Evolutionary conservation across 169 alveolate species (phyloP), one percentile per base, ranked within the genome.

Genomic region (Cryptosporidium parvum): DNA sequence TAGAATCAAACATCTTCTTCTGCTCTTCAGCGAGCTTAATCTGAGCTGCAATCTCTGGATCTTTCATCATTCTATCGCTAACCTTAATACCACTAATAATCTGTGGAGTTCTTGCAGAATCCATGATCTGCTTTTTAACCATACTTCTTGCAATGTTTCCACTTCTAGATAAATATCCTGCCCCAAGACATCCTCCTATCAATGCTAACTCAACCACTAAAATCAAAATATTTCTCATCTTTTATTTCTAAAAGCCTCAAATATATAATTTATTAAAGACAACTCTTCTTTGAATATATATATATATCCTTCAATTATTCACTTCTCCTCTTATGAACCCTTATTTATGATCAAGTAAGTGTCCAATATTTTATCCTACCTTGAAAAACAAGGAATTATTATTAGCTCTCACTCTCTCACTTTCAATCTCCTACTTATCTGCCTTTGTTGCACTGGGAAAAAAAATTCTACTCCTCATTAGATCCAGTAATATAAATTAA

Each of bases 161-260:
- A 31, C 70, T 35, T 59, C 71, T 73, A 53, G 86, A 73, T 26
- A 73, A 59, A 31, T 73, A 73, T 53, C 72, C 86, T 31, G 86
- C 37, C 26, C 86, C 86, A 33, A 73, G 39, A 59, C 86, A 73
- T 56, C 86, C 86, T 56, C 86, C 86, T n/a, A 73, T n/a, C 23
- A 73, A 59, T 52, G 70, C 86, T 39, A 73, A 59, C 35, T 73
- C 86, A 29, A 73, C 44, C 44, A 73, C 26, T 45, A 69, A 69
- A 52, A 73, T 73, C 42, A 73, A 73, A 52, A 73, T 8, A 44
- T 9, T 31, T 33, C n/a, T 56, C 69, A 39, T 59, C 3, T 3
- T 65, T 65, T 58, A 70, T 23, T 58, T 51, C 51, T 48, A 21
- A 18, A 70, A 48, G 31, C 26, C 33, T 70, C 33, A 26, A 44